Conservation (phyloP, 2,329 filamentous ascomycete species). For the Fusarium guadeloupense region DNA sequence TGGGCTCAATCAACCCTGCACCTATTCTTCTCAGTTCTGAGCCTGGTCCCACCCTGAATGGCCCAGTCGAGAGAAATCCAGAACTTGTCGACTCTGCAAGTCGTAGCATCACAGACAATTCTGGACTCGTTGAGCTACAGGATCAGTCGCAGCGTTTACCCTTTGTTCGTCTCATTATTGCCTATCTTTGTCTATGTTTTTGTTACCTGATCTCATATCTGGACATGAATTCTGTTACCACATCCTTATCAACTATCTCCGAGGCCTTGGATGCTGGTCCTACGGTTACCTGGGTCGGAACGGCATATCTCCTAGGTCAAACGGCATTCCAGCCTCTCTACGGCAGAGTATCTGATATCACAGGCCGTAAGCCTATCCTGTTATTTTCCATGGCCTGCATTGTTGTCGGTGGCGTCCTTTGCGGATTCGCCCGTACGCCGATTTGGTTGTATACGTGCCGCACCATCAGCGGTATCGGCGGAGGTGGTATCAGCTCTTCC, state of each 20-base stretch:
- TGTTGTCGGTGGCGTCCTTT: background rate
- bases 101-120: background rate
- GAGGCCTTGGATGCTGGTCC: background rate
- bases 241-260: background rate
- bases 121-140: background rate
- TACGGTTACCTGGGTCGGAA: background rate
- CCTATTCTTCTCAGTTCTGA: too few species aligned
- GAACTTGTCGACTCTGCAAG: background rate
- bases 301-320: background rate
- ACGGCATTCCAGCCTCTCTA: background rate
- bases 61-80: background rate
- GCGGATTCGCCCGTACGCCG: background rate
- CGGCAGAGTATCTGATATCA: background rate
- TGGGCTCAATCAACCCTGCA: background rate
- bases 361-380: background rate
- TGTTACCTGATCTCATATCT: background rate
- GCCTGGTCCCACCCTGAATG: background rate
- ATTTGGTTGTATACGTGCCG: background rate
- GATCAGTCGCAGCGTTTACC: background rate
- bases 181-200: background rate
- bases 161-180: background rate
- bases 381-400: background rate
- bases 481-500: background rate
- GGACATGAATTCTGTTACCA: background rate
- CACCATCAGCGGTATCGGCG: background rate